Conservation (phyloP, 371 early-diverging fungal genomes). For the Apophysomyces sp. region DNA sequence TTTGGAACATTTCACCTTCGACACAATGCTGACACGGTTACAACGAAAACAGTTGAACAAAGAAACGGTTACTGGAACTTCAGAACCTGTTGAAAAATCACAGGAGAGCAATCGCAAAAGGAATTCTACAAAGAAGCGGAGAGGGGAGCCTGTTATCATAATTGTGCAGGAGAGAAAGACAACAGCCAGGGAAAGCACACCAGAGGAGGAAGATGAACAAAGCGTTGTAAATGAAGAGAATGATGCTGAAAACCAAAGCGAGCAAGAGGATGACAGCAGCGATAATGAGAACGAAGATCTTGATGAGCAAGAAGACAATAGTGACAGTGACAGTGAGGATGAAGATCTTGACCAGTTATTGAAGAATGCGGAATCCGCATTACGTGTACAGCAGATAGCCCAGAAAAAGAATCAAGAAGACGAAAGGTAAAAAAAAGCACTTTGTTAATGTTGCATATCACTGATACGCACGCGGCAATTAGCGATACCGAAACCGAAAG, state of each 20-base stretch:
- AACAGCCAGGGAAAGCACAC: background rate
- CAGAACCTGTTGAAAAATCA: background rate
- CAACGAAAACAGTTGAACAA: background rate
- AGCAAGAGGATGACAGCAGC: slow-evolving; percentile 8
- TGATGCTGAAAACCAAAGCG: slow-evolving; percentile 11
- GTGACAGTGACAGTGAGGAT: slow-evolving; percentile 17
- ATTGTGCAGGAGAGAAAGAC: no score
- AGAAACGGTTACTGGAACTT: no score
- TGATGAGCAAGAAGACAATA: background rate
- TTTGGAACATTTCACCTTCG: background rate
- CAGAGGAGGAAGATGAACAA: background rate
- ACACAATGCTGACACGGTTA: background rate
- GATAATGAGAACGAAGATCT: background rate
- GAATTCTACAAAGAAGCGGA: background rate
- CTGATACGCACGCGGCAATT: no score
- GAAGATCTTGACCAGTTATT: slow-evolving; percentile 50
- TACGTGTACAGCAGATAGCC: slow-evolving; percentile 27
- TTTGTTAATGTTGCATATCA: no score
- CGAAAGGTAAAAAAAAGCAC: slow-evolving; percentile 22
- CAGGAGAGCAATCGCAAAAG: background rate
- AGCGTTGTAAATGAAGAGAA: slow-evolving; percentile 5
- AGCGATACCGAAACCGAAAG: no score
- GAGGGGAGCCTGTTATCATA: background rate
- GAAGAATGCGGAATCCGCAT: slow-evolving; percentile 47
- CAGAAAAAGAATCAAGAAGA: slow-evolving; percentile 16